A percentile compares a stretch with the other conserved stretches of the same genome.
phyloP scores from a whole-genome alignment of 495 filamentous ascomycete species.

The Podospora sp. region DNA sequence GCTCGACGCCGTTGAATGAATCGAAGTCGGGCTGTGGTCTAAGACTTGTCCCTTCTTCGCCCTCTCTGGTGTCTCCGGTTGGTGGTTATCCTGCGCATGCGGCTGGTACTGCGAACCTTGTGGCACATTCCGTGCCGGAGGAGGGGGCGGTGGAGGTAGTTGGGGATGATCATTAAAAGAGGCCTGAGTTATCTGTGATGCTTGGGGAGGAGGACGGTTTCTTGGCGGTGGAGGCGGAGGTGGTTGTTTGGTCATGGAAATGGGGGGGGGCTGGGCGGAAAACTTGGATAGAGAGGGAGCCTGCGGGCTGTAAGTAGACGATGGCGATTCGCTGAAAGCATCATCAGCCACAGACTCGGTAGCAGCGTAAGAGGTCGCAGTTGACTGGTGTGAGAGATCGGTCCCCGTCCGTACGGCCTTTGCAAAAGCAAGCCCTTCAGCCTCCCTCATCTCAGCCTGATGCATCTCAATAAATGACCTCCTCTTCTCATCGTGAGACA shows the following conservation, averaged over 20 bases:
- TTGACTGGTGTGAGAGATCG: constrained; percentile 26
- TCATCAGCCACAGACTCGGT: constrained; percentile 18
- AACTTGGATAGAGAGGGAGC: background rate
- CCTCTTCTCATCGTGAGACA: constrained; percentile 45
- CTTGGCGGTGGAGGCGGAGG: background rate
- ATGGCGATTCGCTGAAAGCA: constrained; percentile 33
- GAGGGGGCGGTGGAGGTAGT: constrained; percentile 16
- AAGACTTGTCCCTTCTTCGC: constrained; percentile 20
- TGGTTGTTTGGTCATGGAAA: background rate
- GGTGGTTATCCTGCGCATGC: constrained; percentile 17
- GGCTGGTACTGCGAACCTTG: constrained; percentile 21
- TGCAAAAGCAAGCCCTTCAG: constrained; percentile 71
- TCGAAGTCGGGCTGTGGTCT: constrained; percentile 34
- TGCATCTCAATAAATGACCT: constrained; percentile 59
- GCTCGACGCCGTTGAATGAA: constrained; percentile 31
- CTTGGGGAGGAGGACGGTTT: background rate
- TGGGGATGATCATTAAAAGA: constrained; percentile 2
- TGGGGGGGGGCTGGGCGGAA: background rate
- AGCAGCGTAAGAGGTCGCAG: constrained; percentile 16
- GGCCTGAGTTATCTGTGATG: constrained; percentile 4
- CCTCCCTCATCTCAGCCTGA: constrained; percentile 70
- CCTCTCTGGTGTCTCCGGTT: constrained; percentile 26
- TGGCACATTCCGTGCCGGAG: constrained; percentile 5
- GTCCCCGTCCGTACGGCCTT: constrained; percentile 46
- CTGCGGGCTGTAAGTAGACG: background rate